phyloP scores from a whole-genome alignment of 2,329 filamentous ascomycete species.

The Monosporascus sp. region DNA sequence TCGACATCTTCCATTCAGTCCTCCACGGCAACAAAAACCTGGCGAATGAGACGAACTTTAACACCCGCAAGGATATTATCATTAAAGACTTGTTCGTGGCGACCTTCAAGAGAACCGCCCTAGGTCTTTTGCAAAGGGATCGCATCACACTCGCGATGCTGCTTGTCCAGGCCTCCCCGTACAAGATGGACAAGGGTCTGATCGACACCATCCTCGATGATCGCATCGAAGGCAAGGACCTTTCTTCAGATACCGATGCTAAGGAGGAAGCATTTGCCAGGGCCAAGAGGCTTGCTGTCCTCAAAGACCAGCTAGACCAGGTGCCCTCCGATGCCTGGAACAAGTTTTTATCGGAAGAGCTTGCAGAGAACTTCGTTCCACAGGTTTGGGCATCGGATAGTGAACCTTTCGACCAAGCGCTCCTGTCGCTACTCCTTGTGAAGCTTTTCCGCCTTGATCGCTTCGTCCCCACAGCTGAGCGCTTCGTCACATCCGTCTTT shows the following conservation, averaged over 20 bases:
- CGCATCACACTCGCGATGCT: slow-evolving; percentile 91
- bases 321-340: slow-evolving; percentile 66
- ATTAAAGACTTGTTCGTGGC: slow-evolving; percentile 87
- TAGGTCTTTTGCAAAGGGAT: slow-evolving; percentile 89
- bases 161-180: slow-evolving; percentile 91
- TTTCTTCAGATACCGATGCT: slow-evolving; percentile 62
- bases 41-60: slow-evolving; percentile 65
- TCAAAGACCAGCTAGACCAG: slow-evolving; percentile 66
- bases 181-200: slow-evolving; percentile 85
- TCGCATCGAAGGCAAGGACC: slow-evolving; percentile 67
- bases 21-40: slow-evolving; percentile 74
- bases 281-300: slow-evolving; percentile 62
- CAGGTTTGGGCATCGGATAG: slow-evolving; percentile 62
- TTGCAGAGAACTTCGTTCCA: slow-evolving; percentile 80
- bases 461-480: slow-evolving; percentile 87
- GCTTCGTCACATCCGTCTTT: slow-evolving; percentile 84
- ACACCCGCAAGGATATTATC: slow-evolving; percentile 79
- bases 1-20: slow-evolving; percentile 94
- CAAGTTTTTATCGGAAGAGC: slow-evolving; percentile 76
- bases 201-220: slow-evolving; percentile 84
- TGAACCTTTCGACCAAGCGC: slow-evolving; percentile 65
- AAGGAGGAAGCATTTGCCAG: slow-evolving; percentile 64
- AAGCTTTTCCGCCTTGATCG: slow-evolving; percentile 95
- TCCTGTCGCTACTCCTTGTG: slow-evolving; percentile 80
- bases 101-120: slow-evolving; percentile 87